Base-by-base conservation (phyloP, 768 basidiomycete genomes). In the Psilocybe tampanensis region DNA sequence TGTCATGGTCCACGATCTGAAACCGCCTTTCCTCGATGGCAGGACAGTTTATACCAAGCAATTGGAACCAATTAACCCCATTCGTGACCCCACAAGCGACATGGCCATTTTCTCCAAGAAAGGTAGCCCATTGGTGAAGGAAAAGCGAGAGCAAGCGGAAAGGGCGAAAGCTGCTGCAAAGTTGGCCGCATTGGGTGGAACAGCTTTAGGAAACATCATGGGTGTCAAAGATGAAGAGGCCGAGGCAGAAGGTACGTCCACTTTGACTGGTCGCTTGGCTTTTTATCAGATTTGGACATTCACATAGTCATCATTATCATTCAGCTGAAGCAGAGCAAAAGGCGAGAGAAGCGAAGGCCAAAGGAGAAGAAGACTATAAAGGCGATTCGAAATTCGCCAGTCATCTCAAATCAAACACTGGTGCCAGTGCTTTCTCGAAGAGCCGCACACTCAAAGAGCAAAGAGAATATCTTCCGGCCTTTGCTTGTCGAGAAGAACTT, bases 311-410 rank as follows among this genome's bases (percentile, higher is more conserved):
- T 66, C 56, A 21, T 74, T 79, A 21, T 47, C 26, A 22, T 55
- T 34, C 77, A 91, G 87, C 86, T 61, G 80, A 88, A 58, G 78
- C 77, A 2, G 81, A 82, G 60, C 67, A 70, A 52, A 74, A 78
- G 69, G 81, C 70, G 65, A 74, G 70, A 61, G 81, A 80, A 43
- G 76, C 77, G 23, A 83, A 83, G 64, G 82, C 75, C 19, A 83
- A 82, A 63, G 83, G 76, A 0, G 83, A 85, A 58, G 88, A 88
- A 51, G 80, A 85, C 71, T 95, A 94, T 71, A 95, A 89, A 68
- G 90, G 93, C 41, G 97, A 97, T 62, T 97, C 95, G 0, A 95
- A 99, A 73, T 99, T 98, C 70, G 94, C 97, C n/a, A 82, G 83
- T 9, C 96, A 99, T 76, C 72, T 99, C 63, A 95, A 97, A 74